These are phyloP conservation scores for Quercus robur DNA, from an alignment of 306 rosid species.

Conservation along the genomic window DNA sequence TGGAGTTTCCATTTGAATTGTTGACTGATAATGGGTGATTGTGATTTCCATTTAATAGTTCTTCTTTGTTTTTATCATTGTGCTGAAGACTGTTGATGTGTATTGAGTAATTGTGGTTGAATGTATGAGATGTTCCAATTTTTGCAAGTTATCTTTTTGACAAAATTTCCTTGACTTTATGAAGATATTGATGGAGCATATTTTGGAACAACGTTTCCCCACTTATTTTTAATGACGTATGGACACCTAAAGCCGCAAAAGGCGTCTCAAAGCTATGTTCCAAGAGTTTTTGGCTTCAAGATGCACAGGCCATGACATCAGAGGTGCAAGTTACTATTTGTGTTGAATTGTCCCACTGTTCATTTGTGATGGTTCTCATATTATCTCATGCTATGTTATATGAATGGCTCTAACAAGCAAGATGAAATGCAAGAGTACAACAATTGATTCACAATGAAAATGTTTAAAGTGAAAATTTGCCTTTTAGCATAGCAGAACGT, in stretches of 20 bases:
- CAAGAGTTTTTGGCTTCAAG: slow-evolving; percentile 86
- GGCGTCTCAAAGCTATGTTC: slow-evolving; percentile 63
- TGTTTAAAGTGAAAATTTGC: slow-evolving; percentile 31
- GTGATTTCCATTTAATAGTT: not conserved
- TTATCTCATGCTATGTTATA: slow-evolving; percentile 6
- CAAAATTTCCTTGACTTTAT: slow-evolving; percentile 36
- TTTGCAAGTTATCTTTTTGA: not conserved
- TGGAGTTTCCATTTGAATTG: not conserved
- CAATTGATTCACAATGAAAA: slow-evolving; percentile 26
- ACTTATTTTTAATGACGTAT: slow-evolving; percentile 74
- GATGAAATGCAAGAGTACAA: slow-evolving; percentile 26
- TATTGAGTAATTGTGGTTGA: not conserved
- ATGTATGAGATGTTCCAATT: not conserved
- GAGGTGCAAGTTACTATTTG: slow-evolving; percentile 7
- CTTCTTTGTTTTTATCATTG: not conserved
- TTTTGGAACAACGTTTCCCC: slow-evolving; percentile 83
- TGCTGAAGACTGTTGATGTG: too few species aligned
- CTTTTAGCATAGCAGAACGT: slow-evolving; percentile 18
- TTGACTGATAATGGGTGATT: not conserved
- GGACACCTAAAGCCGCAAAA: slow-evolving; percentile 82
- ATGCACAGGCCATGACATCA: slow-evolving; percentile 62
- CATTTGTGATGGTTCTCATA: slow-evolving; percentile 10
- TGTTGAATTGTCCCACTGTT: slow-evolving; percentile 22
- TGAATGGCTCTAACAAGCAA: slow-evolving; percentile 8
- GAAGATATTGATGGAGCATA: slow-evolving; percentile 86